A percentile compares a stretch with the other conserved stretches of the same genome.
Conservation (phyloP, 2,329 filamentous ascomycete genomes). For the Ramichloridium luteum region DNA sequence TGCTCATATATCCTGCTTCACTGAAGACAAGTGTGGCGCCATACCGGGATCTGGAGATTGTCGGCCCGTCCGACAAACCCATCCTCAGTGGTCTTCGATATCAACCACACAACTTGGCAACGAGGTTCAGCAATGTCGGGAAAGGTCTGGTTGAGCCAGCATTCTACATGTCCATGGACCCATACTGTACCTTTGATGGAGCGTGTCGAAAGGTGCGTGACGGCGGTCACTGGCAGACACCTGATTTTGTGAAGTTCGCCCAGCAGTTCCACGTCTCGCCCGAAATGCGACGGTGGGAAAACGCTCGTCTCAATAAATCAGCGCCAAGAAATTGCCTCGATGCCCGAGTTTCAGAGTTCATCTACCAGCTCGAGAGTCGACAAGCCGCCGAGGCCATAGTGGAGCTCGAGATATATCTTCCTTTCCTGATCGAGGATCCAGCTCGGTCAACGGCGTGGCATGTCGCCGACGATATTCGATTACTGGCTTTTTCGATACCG, state of each 20-base stretch:
- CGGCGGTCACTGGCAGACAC: slow-evolving; percentile 1
- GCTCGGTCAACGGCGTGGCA: slow-evolving; percentile 32
- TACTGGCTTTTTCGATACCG: slow-evolving; percentile 29
- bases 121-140: slow-evolving; percentile 29
- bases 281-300: slow-evolving; percentile 5
- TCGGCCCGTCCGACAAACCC: slow-evolving; percentile 3
- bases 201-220: slow-evolving; percentile 8
- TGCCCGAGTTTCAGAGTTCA: slow-evolving; percentile 29
- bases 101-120: slow-evolving; percentile 33
- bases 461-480: slow-evolving; percentile 26
- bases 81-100: slow-evolving; percentile 27
- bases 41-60: slow-evolving; percentile 46
- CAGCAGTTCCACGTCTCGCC: slow-evolving; percentile 5
- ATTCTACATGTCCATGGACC: slow-evolving; percentile 27
- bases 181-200: slow-evolving; percentile 19
- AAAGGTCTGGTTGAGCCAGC: slow-evolving; percentile 28
- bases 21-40: slow-evolving; percentile 51
- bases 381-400: slow-evolving; percentile 11
- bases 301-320: not conserved
- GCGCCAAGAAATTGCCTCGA: too few relatives aligned
- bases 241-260: slow-evolving; percentile 9
- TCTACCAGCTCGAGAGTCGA: slow-evolving; percentile 31
- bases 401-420: slow-evolving; percentile 47
- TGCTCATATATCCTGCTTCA: slow-evolving; percentile 63
- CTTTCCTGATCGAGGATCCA: slow-evolving; percentile 44